Evolutionary conservation across 495 filamentous ascomycete species (phyloP), one percentile per base, ranked within the genome.

Genomic region (Staphylotrichum tortipilum): DNA sequence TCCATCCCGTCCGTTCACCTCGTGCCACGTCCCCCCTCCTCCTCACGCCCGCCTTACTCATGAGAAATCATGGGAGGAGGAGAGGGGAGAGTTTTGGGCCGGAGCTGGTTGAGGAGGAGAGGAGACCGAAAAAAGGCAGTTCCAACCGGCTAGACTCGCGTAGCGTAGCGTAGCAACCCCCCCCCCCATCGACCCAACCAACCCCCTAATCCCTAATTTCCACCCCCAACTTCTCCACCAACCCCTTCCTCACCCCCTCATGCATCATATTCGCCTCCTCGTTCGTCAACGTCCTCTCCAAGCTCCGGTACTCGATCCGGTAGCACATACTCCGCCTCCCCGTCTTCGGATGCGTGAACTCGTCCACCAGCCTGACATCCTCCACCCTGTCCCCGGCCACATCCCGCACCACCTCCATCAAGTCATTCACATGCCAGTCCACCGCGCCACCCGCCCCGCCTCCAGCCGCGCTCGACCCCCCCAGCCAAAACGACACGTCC

Each of bases 401-500:
- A 21, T 80, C 79, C 35, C 92, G 77, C 11, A 95, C 83, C 42
- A 94, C 74, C 70, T 97, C 92, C 91, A 96, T 96, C 34, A 98
- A 69, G 68, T 98, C 94, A 65, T 98, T 97, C 68, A 91, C 90
- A 60, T 95, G 89, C 54, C 94, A 86, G 37, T 73, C 69, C 26
- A 63, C 63, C 12, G 45, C 15, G 70, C 65, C 28, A 63, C 66
- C 64, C 64, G 22, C 39, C 74, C 41, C 79, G 79, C 12, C 78
- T 75, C 43, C 80, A 69, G 23, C 44, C 43, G 74, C 76, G 14
- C 68, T 68, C 0, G 78, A 68, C 12, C 77, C 68, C 15, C 73
- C 74, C 22, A 96, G 67, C 94, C 94, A 98, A 64, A 98, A 98
- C 3, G 91, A 82, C 9, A 96, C 84, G 61, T 97, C 94, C 67